Evolutionary conservation across 129 eudicot genomes (phyloP).

Genomic region (Artemisia argyi): DNA sequence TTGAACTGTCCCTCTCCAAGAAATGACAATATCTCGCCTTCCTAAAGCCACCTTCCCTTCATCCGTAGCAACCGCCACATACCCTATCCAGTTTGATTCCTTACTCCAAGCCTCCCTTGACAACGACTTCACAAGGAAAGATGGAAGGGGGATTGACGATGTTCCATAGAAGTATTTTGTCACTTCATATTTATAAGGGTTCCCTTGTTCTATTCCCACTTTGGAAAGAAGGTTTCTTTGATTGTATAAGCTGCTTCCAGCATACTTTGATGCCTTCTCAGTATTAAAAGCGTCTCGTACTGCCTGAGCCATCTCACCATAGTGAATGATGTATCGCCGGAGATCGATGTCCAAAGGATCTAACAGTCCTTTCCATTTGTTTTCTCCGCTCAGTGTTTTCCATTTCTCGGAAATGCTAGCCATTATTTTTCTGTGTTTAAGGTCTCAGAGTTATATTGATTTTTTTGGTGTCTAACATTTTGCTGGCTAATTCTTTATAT

Average conservation of each 20-base stretch:
- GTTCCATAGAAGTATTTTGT: constrained; percentile 74
- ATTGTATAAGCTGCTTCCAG: constrained; percentile 54
- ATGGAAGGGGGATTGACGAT: constrained; percentile 55
- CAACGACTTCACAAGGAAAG: constrained; percentile 54
- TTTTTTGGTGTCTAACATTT: too few relatives aligned
- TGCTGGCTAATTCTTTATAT: too few relatives aligned
- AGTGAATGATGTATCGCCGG: constrained; percentile 66
- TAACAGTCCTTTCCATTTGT: constrained; percentile 55
- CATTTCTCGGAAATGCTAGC: constrained; percentile 56
- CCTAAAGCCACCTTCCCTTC: constrained; percentile 73
- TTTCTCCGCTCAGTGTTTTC: constrained; percentile 64
- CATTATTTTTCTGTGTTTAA: constrained; percentile 11
- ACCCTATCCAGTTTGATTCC: constrained; percentile 96
- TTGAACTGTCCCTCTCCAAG: constrained; percentile 82
- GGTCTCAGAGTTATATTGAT: too few relatives aligned
- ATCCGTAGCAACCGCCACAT: constrained; percentile 83
- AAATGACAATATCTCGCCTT: constrained; percentile 73
- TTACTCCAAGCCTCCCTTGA: constrained; percentile 90
- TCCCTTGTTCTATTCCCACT: constrained; percentile 55
- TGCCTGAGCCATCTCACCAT: constrained; percentile 79
- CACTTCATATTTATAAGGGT: constrained; percentile 60
- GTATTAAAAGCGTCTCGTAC: constrained; percentile 58
- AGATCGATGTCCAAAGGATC: constrained; percentile 78
- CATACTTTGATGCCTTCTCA: constrained; percentile 58
- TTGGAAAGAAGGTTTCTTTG: constrained; percentile 36